Base-by-base conservation (phyloP, 2,329 filamentous ascomycete genomes). In the Talaromyces sp. region DNA sequence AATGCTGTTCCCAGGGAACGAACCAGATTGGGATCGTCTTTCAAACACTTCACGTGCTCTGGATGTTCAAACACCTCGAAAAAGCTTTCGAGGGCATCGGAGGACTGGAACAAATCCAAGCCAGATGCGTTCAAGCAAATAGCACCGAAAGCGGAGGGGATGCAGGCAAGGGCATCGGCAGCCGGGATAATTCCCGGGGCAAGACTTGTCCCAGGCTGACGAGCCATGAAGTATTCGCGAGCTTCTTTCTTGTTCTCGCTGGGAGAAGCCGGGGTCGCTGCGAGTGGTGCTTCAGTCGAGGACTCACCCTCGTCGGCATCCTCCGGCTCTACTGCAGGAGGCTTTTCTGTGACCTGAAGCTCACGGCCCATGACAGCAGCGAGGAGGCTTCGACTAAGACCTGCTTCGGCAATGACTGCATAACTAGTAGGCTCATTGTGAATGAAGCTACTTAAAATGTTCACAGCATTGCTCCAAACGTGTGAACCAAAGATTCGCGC, bases 351-450 rank as follows among this genome's bases (percentile, higher is more conserved):
- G 44, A 52, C 62, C 20, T 74, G 69, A 27, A 79, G 62, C 30
- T 69, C 61, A 55, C 70, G 71, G 33, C 75, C 70, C 45, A 82
- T 95, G 49, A 97, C 83, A 3, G 92, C 86, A 70, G 93, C 87
- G 13, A 99, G 80, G 53, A 97, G 88, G 47, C 86, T 90, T 68
- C 88, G 88, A 65, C 94, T 92, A 63, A 99, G 82, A 19, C 91
- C 91, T 46, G 94, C 93, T 74, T 99, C 94, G 13, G 90, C 91
- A 60, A 99, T 94, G 20, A 96, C 91, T 24, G 91, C 88, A 70
- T 96, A 99, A 71, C 94, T 99, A 0, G 94, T 99, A 0, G 94
- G 94, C 66, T 99, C 94, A 68, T 97, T 97, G 74, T 99, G 95
- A 65, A 99, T 96, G 72, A 99, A 99, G 64, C 91, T 93, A 67